Evolutionary conservation across 331 rosid genomes (phyloP).

Genomic region (Cucumis variabilis): DNA sequence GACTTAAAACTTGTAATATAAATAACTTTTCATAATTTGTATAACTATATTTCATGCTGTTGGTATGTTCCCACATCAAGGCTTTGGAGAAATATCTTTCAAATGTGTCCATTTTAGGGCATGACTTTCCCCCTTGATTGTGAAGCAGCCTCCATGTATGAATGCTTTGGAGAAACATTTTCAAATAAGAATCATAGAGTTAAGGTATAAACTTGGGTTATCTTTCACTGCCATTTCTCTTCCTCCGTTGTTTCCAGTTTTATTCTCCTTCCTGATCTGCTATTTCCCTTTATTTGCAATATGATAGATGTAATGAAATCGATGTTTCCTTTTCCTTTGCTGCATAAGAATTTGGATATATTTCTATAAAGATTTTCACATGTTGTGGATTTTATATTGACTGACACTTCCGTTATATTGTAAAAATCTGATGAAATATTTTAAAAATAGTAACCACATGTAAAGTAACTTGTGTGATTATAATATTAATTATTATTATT

Average conservation of each 20-base stretch:
- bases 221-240: not conserved
- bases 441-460: too few relatives aligned
- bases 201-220: not conserved
- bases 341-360: too few relatives aligned
- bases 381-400: too few relatives aligned
- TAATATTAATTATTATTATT: too few relatives aligned
- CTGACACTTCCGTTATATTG: too few relatives aligned
- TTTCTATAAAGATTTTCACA: too few relatives aligned
- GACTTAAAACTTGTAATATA: slow-evolving; percentile 21
- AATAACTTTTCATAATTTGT: slow-evolving; percentile 22
- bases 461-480: too few relatives aligned
- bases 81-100: slow-evolving; percentile 19
- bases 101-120: slow-evolving; percentile 10
- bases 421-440: too few relatives aligned
- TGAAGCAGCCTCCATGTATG: slow-evolving; percentile 25
- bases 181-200: slow-evolving; percentile 16
- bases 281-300: not conserved
- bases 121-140: not conserved
- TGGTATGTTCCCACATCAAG: not conserved
- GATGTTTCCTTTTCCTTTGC: not conserved
- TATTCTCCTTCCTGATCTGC: not conserved
- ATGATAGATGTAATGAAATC: not conserved
- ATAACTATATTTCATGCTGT: slow-evolving; percentile 14
- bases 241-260: not conserved
- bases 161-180: slow-evolving; percentile 17